These are phyloP conservation scores for Salvia hispanica DNA, from an alignment of 257 asterid genomes.

Conservation along the genomic window DNA sequence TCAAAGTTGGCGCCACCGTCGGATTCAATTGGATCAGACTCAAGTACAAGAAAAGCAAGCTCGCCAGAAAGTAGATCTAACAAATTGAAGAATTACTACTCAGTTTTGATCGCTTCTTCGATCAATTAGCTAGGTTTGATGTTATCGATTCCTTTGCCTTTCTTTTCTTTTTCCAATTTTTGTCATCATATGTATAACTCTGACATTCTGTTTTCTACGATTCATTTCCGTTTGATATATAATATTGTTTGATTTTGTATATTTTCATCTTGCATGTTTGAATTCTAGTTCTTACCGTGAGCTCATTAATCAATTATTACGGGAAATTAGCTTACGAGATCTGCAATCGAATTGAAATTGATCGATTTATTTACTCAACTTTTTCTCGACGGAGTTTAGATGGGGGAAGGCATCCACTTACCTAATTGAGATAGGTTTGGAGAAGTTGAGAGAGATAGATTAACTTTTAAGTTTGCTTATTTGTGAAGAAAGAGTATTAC, in stretches of 20 bases:
- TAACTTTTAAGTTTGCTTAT: background rate
- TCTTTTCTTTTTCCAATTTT: background rate
- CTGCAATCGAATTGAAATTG: too few species aligned
- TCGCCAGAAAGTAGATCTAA: conserved; percentile 45
- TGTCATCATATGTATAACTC: background rate
- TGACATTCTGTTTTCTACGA: background rate
- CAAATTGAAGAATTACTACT: background rate
- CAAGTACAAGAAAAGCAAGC: conserved; percentile 50
- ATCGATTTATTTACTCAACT: background rate
- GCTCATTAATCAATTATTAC: too few species aligned
- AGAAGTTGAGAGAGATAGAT: background rate
- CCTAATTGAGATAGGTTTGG: conserved; percentile 1
- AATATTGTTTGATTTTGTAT: conserved; percentile 12
- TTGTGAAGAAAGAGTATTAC: background rate
- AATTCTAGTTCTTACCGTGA: too few species aligned
- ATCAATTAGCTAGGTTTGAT: conserved; percentile 23
- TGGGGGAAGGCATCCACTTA: background rate
- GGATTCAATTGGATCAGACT: conserved; percentile 60
- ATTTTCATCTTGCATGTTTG: background rate
- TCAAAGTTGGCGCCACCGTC: conserved; percentile 45
- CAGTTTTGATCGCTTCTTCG: background rate
- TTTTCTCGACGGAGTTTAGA: background rate
- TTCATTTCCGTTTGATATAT: background rate
- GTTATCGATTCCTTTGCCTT: background rate
- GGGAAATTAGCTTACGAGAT: too few species aligned